phyloP scores from a whole-genome alignment of 805 yeast species.

The Vanderwaltozyma yarrowii region DNA sequence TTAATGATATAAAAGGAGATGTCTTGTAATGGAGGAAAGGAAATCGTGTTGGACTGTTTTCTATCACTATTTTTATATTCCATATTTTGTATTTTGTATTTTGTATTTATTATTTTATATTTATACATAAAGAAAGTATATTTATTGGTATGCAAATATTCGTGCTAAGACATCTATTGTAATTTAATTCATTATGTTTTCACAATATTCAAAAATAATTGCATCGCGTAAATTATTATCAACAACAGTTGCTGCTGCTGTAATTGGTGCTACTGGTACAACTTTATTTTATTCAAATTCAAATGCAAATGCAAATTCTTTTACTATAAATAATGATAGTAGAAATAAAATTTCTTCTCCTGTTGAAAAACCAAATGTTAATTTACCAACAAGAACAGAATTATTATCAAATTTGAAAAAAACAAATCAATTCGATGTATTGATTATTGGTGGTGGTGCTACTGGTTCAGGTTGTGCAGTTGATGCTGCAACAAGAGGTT shows the following conservation, averaged over 20 bases:
- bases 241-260: conserved; percentile 6
- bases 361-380: conserved; percentile 10
- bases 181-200: conserved; percentile 1
- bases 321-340: background rate
- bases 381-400: conserved; percentile 41
- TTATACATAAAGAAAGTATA: too few species aligned
- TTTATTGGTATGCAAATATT: too few species aligned
- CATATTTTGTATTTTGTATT: too few species aligned
- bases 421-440: conserved; percentile 56
- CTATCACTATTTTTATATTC: too few species aligned
- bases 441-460: conserved; percentile 94
- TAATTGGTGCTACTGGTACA: too few species aligned
- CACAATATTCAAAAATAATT: background rate
- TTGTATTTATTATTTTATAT: too few species aligned
- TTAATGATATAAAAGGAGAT: too few species aligned
- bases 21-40: too few species aligned
- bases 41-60: too few species aligned
- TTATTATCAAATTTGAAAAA: conserved; percentile 39
- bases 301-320: background rate
- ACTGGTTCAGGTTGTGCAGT: conserved; percentile 90
- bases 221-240: background rate
- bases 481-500: conserved; percentile 85
- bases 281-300: background rate
- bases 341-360: conserved; percentile 1
- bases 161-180: background rate